Conservation (phyloP, 1,284 basidiomycete species). For the Trametes sp. region DNA sequence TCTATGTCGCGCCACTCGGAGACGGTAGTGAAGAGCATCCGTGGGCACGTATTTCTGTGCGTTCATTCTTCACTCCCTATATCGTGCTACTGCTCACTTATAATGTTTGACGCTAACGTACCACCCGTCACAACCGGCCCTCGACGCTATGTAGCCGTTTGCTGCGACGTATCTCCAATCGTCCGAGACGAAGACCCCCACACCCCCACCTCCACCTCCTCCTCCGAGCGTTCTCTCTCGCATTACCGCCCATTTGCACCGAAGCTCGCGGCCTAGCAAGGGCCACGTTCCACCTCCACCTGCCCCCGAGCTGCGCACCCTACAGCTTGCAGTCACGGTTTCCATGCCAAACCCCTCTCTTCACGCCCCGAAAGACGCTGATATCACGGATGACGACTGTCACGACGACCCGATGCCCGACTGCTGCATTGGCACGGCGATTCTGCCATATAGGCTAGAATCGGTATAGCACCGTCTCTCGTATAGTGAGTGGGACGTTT, state of each 20-base stretch:
- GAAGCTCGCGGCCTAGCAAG: slow-evolving; percentile 10
- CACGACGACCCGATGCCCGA: slow-evolving; percentile 24
- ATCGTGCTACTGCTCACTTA: background rate
- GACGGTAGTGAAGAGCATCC: background rate
- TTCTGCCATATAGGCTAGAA: slow-evolving; percentile 16
- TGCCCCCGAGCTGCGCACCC: background rate
- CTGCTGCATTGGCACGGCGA: slow-evolving; percentile 30
- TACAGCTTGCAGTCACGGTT: slow-evolving; percentile 29
- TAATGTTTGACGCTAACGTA: too few relatives aligned
- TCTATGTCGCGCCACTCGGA: slow-evolving; percentile 1
- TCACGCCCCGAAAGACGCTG: slow-evolving; percentile 1
- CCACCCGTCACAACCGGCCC: too few relatives aligned
- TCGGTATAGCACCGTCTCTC: slow-evolving; percentile 1
- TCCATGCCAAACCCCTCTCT: slow-evolving; percentile 22
- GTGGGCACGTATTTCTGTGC: slow-evolving; percentile 12
- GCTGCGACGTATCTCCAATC: slow-evolving; percentile 19
- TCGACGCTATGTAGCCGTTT: slow-evolving; percentile 18
- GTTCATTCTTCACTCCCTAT: background rate
- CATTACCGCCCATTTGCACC: slow-evolving; percentile 12
- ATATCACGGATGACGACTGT: slow-evolving; percentile 6
- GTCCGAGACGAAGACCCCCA: slow-evolving; percentile 27
- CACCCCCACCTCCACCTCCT: slow-evolving; percentile 27
- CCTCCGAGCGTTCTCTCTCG: slow-evolving; percentile 13
- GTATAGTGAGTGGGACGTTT: background rate
- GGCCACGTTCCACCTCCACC: slow-evolving; percentile 5